These are phyloP conservation scores for Exserohilum rostratum DNA, from an alignment of 2,329 filamentous ascomycete species.

Conservation along the genomic window DNA sequence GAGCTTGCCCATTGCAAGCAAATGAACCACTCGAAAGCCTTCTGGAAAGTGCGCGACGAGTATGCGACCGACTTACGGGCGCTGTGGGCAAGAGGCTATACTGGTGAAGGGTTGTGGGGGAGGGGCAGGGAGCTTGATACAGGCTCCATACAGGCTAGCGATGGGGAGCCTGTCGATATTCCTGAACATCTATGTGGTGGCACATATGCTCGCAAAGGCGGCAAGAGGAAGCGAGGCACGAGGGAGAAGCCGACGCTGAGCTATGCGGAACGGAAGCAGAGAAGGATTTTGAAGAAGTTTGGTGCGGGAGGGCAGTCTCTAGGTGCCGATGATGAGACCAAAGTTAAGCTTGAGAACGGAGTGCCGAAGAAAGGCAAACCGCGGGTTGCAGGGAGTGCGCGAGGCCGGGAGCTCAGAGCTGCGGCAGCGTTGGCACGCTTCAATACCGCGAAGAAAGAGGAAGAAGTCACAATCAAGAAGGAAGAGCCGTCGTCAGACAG, in stretches of 20 bases:
- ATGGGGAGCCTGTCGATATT: slow-evolving; percentile 35
- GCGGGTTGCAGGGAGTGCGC: slow-evolving; percentile 73
- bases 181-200: slow-evolving; percentile 77
- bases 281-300: slow-evolving; percentile 76
- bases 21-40: slow-evolving; percentile 85
- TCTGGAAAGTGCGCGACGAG: slow-evolving; percentile 78
- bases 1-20: slow-evolving; percentile 87
- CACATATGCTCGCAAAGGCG: slow-evolving; percentile 67
- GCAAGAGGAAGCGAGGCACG: slow-evolving; percentile 55
- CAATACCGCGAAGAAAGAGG: slow-evolving; percentile 58
- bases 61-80: slow-evolving; percentile 74
- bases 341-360: slow-evolving; percentile 71
- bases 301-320: slow-evolving; percentile 71
- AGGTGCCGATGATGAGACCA: slow-evolving; percentile 70
- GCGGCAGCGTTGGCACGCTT: slow-evolving; percentile 79
- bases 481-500: slow-evolving; percentile 41
- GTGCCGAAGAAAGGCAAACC: slow-evolving; percentile 68
- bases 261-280: slow-evolving; percentile 75
- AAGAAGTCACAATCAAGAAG: slow-evolving; percentile 48
- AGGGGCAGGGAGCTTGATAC: slow-evolving; percentile 67
- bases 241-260: slow-evolving; percentile 58
- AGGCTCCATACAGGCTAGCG: slow-evolving; percentile 31
- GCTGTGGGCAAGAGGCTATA: slow-evolving; percentile 74
- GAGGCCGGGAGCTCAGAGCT: slow-evolving; percentile 76
- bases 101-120: slow-evolving; percentile 84